Conservation (phyloP, 495 filamentous ascomycete species). For the Penicillium pancosmium region DNA sequence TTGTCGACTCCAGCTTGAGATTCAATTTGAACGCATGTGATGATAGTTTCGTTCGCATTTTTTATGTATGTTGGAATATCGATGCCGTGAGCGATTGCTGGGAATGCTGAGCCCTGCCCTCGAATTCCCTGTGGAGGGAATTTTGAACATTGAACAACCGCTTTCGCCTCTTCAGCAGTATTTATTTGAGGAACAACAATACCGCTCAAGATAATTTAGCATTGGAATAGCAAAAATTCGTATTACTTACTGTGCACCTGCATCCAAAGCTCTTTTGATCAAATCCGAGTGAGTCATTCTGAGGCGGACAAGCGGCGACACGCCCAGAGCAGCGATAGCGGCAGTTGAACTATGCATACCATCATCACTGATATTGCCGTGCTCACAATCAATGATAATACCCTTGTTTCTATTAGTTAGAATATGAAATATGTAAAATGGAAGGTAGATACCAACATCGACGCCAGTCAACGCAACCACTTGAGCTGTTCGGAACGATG, state of each 20-base stretch:
- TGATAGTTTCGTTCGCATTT: slow-evolving; percentile 73
- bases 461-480: slow-evolving; percentile 36
- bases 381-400: slow-evolving; percentile 36
- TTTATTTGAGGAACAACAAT: slow-evolving; percentile 68
- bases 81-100: slow-evolving; percentile 27
- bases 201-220: slow-evolving; percentile 24
- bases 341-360: slow-evolving; percentile 85
- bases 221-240: background rate
- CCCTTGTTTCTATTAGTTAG: slow-evolving; percentile 12
- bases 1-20: slow-evolving; percentile 70
- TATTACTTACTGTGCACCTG: slow-evolving; percentile 62
- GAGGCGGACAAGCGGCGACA: slow-evolving; percentile 68
- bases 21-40: slow-evolving; percentile 86
- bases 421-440: background rate
- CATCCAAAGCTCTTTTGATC: slow-evolving; percentile 52
- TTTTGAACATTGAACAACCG: slow-evolving; percentile 57
- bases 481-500: slow-evolving; percentile 33
- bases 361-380: slow-evolving; percentile 55
- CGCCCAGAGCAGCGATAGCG: slow-evolving; percentile 66
- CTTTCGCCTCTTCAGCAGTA: slow-evolving; percentile 66
- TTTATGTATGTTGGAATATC: slow-evolving; percentile 58
- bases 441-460: slow-evolving; percentile 18
- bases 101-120: slow-evolving; percentile 34
- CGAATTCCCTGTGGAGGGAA: slow-evolving; percentile 35
- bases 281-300: slow-evolving; percentile 54